Conservation (phyloP, 225 moss, liverwort and hornwort species). For the Ulota crispa region DNA sequence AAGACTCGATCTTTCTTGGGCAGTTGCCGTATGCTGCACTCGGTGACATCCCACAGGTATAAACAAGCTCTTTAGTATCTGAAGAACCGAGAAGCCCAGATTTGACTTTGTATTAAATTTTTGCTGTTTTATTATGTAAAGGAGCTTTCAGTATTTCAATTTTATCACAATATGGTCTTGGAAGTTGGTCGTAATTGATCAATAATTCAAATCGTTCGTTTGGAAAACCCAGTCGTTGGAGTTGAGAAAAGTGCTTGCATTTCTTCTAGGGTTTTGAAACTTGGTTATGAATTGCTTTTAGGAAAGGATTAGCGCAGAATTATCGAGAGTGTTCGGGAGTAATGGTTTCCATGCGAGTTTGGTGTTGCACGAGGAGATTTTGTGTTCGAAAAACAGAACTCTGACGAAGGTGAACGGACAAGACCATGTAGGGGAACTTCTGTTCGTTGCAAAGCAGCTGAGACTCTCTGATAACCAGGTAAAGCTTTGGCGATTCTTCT, state of each 20-base stretch:
- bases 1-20: constrained; percentile 65
- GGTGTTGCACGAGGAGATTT: constrained; percentile 35
- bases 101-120: no score
- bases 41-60: constrained; percentile 57
- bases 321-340: constrained; percentile 48
- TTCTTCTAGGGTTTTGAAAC: constrained; percentile 10
- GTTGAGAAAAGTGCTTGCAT: constrained; percentile 2
- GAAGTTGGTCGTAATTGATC: no score
- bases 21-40: constrained; percentile 44
- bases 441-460: constrained; percentile 71
- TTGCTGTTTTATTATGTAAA: no score
- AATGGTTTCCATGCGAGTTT: constrained; percentile 58
- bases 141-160: no score
- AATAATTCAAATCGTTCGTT: background rate
- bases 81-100: no score
- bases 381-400: constrained; percentile 19
- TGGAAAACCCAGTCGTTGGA: background rate
- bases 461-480: constrained; percentile 87
- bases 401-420: background rate
- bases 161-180: no score
- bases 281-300: constrained; percentile 23
- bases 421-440: constrained; percentile 17
- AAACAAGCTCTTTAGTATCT: background rate
- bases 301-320: constrained; percentile 36
- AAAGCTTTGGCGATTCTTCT: constrained; percentile 15